These are phyloP conservation scores for Homolaphlyctis polyrhiza DNA, from an alignment of 371 early-diverging fungal species.

Conservation along the genomic window DNA sequence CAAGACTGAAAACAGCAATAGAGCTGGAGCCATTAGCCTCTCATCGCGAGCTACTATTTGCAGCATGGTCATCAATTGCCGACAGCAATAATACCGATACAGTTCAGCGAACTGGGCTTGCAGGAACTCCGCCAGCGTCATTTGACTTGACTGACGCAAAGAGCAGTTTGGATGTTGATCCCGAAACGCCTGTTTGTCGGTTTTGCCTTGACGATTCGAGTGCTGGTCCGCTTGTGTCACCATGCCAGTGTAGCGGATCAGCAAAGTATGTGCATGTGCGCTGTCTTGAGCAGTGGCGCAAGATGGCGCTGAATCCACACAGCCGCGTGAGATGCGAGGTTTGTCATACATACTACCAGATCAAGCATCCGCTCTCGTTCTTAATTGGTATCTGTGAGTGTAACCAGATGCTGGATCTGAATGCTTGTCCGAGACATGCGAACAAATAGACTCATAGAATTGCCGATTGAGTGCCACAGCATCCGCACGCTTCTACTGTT, in stretches of 20 bases:
- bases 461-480: background rate
- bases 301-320: background rate
- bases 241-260: background rate
- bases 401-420: background rate
- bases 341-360: constrained; percentile 1
- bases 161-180: background rate
- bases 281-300: background rate
- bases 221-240: background rate
- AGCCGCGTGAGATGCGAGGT: constrained; percentile 3
- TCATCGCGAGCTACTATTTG: too few relatives aligned
- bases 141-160: background rate
- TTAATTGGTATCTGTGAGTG: background rate
- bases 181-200: background rate
- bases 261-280: background rate
- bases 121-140: background rate
- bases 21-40: too few relatives aligned
- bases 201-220: background rate
- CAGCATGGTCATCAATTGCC: too few relatives aligned
- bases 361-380: background rate
- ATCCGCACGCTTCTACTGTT: background rate
- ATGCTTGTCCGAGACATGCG: too few relatives aligned
- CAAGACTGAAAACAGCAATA: too few relatives aligned
- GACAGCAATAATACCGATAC: background rate
- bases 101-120: background rate
- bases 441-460: too few relatives aligned